Evolutionary conservation across 192 early-diverging fungal genomes (phyloP), one percentile per base, ranked within the genome.

Genomic region (Backusella westeae): DNA sequence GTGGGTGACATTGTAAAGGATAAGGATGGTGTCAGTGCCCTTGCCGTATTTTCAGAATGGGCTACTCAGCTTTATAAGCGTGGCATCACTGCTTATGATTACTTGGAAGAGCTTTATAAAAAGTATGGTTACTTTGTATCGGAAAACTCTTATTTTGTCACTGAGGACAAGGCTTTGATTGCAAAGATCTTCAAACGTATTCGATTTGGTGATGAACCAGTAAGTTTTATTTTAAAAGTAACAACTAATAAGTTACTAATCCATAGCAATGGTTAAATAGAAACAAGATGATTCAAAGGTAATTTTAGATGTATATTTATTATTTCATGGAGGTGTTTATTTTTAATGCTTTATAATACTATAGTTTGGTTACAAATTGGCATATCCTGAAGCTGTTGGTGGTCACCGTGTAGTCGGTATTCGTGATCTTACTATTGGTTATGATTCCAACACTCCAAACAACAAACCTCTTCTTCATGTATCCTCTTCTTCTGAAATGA

Each of bases 1-100:
- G 81, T 91, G 67, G 89, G 89, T 46, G 84, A 89, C 59, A 84
- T 89, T 63, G 96, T 97, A 42, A 87, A 89, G 36, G 96, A 98
- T 85, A 98, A 98, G 84, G 97, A 98, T 76, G 97, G 97, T 66
- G 85, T 98, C 52, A 91, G 91, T 23, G 97, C 96, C 0, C 81
- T 95, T 56, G 95, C 85, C 3, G 80, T 89, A 15, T 93, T 98
- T 85, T 89, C 92, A 26, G 94, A 97, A 79, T 84, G 91, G 79
- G 89, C 91, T 9, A 82, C 87, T 6, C 85, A 86, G 65, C 87
- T 96, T 39, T 80, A 93, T 59, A 88, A 86, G 52, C 74, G 91
- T 53, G 89, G 88, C n/a, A 75, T 82, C 39, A 90, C 79, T 26
- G 85, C 95, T 35, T 79, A 78, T 46, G 85, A 89, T 15, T 94